Evolutionary conservation across 257 asterid genomes (phyloP), one percentile per base, ranked within the genome.

Genomic region (Solanum medicagineum): DNA sequence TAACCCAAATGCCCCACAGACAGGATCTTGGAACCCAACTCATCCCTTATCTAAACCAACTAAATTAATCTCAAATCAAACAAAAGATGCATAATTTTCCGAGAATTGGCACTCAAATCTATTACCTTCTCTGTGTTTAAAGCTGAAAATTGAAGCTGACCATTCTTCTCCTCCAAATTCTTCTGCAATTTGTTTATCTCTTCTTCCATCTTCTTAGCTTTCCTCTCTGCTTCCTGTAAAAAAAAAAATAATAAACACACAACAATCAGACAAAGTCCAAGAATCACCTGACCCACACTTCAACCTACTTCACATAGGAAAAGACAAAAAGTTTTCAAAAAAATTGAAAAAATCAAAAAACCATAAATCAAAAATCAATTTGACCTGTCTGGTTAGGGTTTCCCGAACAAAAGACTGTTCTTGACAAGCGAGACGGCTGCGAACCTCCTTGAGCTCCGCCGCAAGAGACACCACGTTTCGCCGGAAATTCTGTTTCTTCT

Each of bases 391-490:
- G 29, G 90, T 92, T 77, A 88, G 87, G 86, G 91, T 87, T 91
- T 94, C 95, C 32, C 87, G 86, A 77, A 89, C 93, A 84, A 85
- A 87, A 47, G 90, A 90, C 87, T 91, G 93, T 65, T 93, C 97
- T 63, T 92, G 93, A 77, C 90, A 83, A 82, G 95, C 92, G 17
- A 95, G 92, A 42, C 97, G 95, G 86, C 88, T 75, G 80, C 98
- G 94, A 32, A 92, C 92, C 75, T 92, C 98, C 93, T 93, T 94
- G 26, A 94, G 94, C 95, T 93, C 99, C 85, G 93, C 91, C 88
- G 97, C 99, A 40, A 95, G 89, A 10, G 93, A 91, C 86, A 91
- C 98, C 84, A 94, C 98, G 93, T 90, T 94, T 88, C 93, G 93
- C 91, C 98, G 92, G 89, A 95, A 92, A 85, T 86, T 93, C 91